Conservation (phyloP, 169 alveolate species). For the Haemoproteus tartakovskyi region DNA sequence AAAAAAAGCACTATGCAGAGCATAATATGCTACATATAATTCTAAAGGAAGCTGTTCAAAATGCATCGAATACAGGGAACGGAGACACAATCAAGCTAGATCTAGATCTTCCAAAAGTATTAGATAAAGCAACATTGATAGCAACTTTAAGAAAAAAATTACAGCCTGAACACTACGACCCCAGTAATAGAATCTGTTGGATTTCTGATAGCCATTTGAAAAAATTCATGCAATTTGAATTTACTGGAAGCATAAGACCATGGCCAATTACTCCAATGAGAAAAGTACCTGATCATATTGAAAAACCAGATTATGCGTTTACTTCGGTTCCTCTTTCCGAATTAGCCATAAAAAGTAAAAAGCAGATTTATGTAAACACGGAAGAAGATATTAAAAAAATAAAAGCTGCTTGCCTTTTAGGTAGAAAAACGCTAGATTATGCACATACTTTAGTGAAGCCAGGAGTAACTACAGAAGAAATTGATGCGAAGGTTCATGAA, state of each 20-base stretch:
- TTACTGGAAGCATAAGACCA: slow-evolving; percentile 93
- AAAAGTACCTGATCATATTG: slow-evolving; percentile 91
- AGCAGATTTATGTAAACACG: slow-evolving; percentile 42
- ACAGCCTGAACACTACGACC: slow-evolving; percentile 15
- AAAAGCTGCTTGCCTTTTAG: slow-evolving; percentile 87
- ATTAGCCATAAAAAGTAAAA: slow-evolving; percentile 72
- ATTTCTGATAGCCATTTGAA: slow-evolving; percentile 38
- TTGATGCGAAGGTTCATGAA: slow-evolving; percentile 94
- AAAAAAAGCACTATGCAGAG: too few species aligned
- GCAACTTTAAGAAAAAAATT: slow-evolving; percentile 1
- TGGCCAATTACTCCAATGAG: slow-evolving; percentile 87
- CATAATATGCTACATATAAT: too few species aligned
- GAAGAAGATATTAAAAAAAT: slow-evolving; percentile 68
- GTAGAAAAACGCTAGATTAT: slow-evolving; percentile 92
- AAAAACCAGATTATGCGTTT: slow-evolving; percentile 95
- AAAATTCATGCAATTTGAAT: slow-evolving; percentile 75
- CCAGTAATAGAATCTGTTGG: slow-evolving; percentile 28
- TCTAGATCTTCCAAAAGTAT: too few species aligned
- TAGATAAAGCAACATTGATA: slow-evolving; percentile 11
- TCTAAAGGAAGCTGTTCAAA: too few species aligned
- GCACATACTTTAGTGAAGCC: slow-evolving; percentile 90
- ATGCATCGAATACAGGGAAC: too few species aligned
- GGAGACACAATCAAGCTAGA: too few species aligned
- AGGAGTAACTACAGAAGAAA: slow-evolving; percentile 96
- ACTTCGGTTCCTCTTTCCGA: slow-evolving; percentile 92